Conservation (phyloP, 805 yeast species). For the Sungouiella thailandica region DNA sequence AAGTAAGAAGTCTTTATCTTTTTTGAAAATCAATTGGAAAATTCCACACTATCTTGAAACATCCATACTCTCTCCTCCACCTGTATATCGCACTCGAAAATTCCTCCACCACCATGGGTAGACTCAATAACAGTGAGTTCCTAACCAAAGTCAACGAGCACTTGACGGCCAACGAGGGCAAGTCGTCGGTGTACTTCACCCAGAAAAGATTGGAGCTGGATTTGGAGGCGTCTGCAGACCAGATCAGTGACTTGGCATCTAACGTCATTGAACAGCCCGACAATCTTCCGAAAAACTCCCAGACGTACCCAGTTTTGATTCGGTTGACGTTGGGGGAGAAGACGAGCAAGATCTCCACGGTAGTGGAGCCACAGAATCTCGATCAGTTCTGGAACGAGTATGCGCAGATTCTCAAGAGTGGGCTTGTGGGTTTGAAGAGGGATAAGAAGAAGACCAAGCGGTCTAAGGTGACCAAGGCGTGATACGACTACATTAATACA, state of each 20-base stretch:
- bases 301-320: conserved; percentile 57
- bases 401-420: conserved; percentile 60
- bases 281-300: conserved; percentile 17
- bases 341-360: conserved; percentile 61
- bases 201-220: conserved; percentile 45
- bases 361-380: conserved; percentile 56
- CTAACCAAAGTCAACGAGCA: conserved; percentile 17
- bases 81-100: too few relatives aligned
- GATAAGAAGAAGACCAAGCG: conserved; percentile 70
- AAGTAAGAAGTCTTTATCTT: too few relatives aligned
- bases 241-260: conserved; percentile 27
- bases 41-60: too few relatives aligned
- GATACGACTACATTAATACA: too few relatives aligned
- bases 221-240: conserved; percentile 7
- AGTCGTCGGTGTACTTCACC: conserved; percentile 53
- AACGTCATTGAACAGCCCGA: conserved; percentile 22
- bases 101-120: conserved; percentile 18
- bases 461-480: conserved; percentile 28
- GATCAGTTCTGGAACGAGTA: conserved; percentile 77
- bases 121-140: conserved; percentile 30
- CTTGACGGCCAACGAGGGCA: conserved; percentile 26
- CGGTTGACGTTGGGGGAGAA: conserved; percentile 43
- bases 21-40: too few relatives aligned
- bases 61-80: too few relatives aligned
- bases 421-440: conserved; percentile 72